phyloP scores from a whole-genome alignment of 768 basidiomycete genomes.

The Cystobasidium onofrii region DNA sequence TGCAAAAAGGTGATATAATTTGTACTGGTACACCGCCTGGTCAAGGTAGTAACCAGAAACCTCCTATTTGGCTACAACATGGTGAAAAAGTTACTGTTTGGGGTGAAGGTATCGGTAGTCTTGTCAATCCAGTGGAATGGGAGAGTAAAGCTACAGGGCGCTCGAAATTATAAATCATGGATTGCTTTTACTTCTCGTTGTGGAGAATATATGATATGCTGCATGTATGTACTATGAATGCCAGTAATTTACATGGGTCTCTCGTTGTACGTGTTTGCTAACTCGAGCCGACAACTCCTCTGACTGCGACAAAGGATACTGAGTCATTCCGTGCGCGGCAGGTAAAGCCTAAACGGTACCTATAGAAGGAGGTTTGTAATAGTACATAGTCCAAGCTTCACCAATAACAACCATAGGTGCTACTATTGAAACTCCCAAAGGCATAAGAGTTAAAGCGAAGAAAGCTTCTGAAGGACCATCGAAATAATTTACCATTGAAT shows the following conservation, averaged over 20 bases:
- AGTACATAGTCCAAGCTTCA: neutral
- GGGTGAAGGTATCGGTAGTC: slow-evolving; percentile 21
- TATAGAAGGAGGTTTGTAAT: neutral
- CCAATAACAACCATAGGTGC: neutral
- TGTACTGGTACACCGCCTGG: slow-evolving; percentile 28
- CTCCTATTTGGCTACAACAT: slow-evolving; percentile 14
- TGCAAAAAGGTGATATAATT: slow-evolving; percentile 18
- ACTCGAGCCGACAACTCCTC: neutral
- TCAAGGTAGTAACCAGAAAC: slow-evolving; percentile 19
- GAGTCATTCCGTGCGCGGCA: too few species aligned
- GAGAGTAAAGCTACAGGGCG: neutral
- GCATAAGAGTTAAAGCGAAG: neutral
- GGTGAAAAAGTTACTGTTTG: slow-evolving; percentile 11
- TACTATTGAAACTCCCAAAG: neutral
- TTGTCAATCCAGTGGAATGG: slow-evolving; percentile 16
- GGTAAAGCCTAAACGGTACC: neutral
- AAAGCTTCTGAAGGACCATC: neutral
- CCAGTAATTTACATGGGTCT: neutral
- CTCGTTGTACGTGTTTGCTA: neutral
- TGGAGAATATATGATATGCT: too few species aligned
- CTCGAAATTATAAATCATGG: slow-evolving; percentile 1
- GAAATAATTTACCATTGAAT: neutral
- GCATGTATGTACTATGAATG: neutral
- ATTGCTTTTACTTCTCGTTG: too few species aligned
- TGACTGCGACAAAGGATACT: neutral